Conservation (phyloP, 805 yeast species). For the Tetrapisispora nanseiensis region DNA sequence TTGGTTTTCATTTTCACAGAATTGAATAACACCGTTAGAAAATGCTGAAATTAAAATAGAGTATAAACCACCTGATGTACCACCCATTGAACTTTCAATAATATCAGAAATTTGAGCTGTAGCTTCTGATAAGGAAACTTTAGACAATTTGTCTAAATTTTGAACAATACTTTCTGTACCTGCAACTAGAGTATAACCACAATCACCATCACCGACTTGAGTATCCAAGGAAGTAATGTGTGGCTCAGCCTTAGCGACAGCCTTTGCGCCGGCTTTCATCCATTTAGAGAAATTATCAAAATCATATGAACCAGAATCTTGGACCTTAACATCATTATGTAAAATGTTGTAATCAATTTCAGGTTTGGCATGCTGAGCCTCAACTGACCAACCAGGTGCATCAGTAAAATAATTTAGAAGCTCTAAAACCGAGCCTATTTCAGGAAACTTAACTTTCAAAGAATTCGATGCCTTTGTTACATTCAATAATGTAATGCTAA, state of each 20-base stretch:
- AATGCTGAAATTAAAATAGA: constrained; percentile 77
- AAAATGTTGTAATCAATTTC: constrained; percentile 22
- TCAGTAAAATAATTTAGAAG: constrained; percentile 62
- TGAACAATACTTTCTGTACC: constrained; percentile 69
- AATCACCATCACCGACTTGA: constrained; percentile 92
- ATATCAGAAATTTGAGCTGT: constrained; percentile 67
- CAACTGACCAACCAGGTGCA: constrained; percentile 68
- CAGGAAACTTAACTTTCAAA: constrained; percentile 27
- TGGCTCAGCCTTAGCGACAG: constrained; percentile 60
- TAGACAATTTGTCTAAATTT: constrained; percentile 38
- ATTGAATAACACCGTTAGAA: constrained; percentile 39
- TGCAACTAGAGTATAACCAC: constrained; percentile 80
- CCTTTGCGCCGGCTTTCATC: constrained; percentile 41
- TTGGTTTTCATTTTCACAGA: constrained; percentile 17
- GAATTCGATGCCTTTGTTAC: constrained; percentile 40
- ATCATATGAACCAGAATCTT: constrained; percentile 31
- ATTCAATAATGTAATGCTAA: constrained; percentile 74
- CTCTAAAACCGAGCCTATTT: constrained; percentile 34
- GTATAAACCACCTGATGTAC: constrained; percentile 90
- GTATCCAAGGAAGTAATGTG: constrained; percentile 78
- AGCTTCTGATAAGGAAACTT: constrained; percentile 40
- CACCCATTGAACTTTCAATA: constrained; percentile 92
- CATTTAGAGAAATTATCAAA: constrained; percentile 27
- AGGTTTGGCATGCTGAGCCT: constrained; percentile 23
- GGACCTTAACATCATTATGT: constrained; percentile 25